Percentiles rank a stretch among this genome's conserved stretches.
phyloP scores from a whole-genome alignment of 1,139 yeast genomes.

The Protomyces arabidopsidicola region DNA sequence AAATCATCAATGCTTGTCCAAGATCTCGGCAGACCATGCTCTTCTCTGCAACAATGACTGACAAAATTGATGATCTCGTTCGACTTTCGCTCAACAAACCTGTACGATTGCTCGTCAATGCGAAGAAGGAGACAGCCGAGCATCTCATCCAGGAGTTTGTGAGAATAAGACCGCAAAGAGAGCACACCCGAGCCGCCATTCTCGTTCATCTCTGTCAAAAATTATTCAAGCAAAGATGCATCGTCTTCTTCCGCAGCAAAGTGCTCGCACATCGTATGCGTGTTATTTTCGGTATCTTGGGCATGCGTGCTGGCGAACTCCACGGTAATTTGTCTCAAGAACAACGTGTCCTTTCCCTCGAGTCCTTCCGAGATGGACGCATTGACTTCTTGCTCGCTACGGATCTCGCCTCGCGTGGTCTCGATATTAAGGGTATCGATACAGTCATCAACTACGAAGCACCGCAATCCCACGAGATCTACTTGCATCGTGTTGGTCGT shows the following conservation, averaged over 20 bases:
- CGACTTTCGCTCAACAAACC: slow-evolving; percentile 85
- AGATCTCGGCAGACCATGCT: slow-evolving; percentile 85
- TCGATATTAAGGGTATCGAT: slow-evolving; percentile 96
- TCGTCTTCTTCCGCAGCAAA: slow-evolving; percentile 86
- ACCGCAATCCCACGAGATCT: slow-evolving; percentile 88
- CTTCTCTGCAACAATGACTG: slow-evolving; percentile 97
- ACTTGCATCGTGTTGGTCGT: slow-evolving; percentile 96
- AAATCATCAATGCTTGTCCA: slow-evolving; percentile 80
- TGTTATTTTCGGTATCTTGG: slow-evolving; percentile 76
- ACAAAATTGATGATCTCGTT: slow-evolving; percentile 67
- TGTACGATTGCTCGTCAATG: slow-evolving; percentile 90
- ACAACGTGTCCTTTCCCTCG: slow-evolving; percentile 81
- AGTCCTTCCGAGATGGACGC: slow-evolving; percentile 69
- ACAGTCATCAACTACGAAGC: slow-evolving; percentile 89
- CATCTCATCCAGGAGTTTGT: slow-evolving; percentile 89
- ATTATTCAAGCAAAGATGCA: slow-evolving; percentile 66
- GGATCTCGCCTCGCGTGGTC: slow-evolving; percentile 97
- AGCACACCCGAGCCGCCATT: slow-evolving; percentile 73
- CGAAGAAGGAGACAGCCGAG: slow-evolving; percentile 87
- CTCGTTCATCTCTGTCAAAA: slow-evolving; percentile 47
- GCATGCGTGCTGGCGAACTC: slow-evolving; percentile 82
- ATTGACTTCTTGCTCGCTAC: slow-evolving; percentile 92
- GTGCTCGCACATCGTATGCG: slow-evolving; percentile 84
- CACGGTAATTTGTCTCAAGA: slow-evolving; percentile 95
- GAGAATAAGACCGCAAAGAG: slow-evolving; percentile 79